These are phyloP conservation scores for Chaetomiaceae sp. DNA, from an alignment of 2,329 filamentous ascomycete genomes.

Conservation along the genomic window DNA sequence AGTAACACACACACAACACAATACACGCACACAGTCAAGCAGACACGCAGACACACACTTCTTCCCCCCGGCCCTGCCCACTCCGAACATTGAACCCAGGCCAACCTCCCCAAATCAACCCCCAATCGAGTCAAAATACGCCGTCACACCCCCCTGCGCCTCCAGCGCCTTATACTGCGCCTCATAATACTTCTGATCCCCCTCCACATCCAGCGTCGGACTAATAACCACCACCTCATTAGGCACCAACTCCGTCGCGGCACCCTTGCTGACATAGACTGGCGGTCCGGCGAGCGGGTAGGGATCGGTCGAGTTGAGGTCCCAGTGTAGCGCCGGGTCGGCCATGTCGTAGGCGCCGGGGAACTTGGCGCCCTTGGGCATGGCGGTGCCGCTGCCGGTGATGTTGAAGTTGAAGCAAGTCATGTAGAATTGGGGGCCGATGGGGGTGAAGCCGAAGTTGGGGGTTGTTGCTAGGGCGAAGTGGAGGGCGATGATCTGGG, in stretches of 20 bases:
- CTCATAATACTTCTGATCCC: not conserved
- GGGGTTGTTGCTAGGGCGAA: conserved; percentile 4
- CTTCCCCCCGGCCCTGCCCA: too few species aligned
- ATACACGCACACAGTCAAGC: too few species aligned
- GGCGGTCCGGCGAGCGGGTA: not conserved
- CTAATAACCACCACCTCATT: not conserved
- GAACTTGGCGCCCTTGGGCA: conserved; percentile 14
- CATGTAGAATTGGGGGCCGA: conserved; percentile 19
- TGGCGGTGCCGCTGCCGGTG: conserved; percentile 13
- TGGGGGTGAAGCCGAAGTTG: conserved; percentile 8
- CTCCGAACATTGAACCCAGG: too few species aligned
- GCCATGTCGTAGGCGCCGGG: conserved; percentile 13
- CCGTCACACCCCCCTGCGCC: not conserved
- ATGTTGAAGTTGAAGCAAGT: conserved; percentile 21
- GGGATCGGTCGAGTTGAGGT: not conserved
- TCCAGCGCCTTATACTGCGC: not conserved
- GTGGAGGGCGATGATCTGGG: conserved; percentile 17
- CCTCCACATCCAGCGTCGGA: not conserved
- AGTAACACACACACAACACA: too few species aligned
- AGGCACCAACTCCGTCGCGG: not conserved
- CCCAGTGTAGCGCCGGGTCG: conserved; percentile 2
- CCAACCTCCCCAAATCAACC: not conserved
- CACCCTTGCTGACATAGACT: not conserved
- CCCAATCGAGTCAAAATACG: conserved; percentile 1
- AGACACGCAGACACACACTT: too few species aligned